A percentile compares a stretch with the other conserved stretches of the same genome.
Evolutionary conservation across 139 green algal species (phyloP).

Genomic region (Tetraselmis striata): DNA sequence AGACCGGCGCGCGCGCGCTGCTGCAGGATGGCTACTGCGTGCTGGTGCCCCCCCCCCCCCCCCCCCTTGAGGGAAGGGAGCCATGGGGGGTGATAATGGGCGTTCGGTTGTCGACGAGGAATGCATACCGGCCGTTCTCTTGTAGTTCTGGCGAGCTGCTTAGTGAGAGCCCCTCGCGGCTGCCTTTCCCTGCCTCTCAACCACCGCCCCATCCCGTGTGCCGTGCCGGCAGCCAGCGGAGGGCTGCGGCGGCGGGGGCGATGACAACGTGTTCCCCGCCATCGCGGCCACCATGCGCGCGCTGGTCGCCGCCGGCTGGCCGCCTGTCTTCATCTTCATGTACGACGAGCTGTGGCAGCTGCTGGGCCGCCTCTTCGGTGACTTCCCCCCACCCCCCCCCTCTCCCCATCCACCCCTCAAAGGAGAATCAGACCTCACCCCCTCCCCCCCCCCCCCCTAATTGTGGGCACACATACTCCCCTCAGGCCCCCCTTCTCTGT

Average conservation of each 20-base stretch:
- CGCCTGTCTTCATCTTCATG: slow-evolving; percentile 4
- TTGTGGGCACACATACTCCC: too few relatives aligned
- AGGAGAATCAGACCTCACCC: too few relatives aligned
- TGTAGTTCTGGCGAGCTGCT: too few relatives aligned
- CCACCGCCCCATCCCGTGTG: not conserved
- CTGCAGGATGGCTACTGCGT: not conserved
- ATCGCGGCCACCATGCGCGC: not conserved
- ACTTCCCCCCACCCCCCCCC: not conserved
- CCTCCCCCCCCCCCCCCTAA: too few relatives aligned
- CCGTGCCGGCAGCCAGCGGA: not conserved
- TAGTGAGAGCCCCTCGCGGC: too few relatives aligned
- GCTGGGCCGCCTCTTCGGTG: not conserved
- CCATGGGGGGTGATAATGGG: not conserved
- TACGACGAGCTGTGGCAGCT: not conserved
- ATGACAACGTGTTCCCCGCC: not conserved
- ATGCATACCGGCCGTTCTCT: not conserved
- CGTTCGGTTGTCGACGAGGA: not conserved
- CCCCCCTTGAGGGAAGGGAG: not conserved
- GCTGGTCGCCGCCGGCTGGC: not conserved
- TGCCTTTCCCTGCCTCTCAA: not conserved
- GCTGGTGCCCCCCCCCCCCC: not conserved
- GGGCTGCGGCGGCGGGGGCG: not conserved
- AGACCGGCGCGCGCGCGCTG: not conserved
- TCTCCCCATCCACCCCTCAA: too few relatives aligned
- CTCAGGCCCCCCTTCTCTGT: too few relatives aligned